Evolutionary conservation across 768 basidiomycete genomes (phyloP).

Genomic region (Collybia sordida): DNA sequence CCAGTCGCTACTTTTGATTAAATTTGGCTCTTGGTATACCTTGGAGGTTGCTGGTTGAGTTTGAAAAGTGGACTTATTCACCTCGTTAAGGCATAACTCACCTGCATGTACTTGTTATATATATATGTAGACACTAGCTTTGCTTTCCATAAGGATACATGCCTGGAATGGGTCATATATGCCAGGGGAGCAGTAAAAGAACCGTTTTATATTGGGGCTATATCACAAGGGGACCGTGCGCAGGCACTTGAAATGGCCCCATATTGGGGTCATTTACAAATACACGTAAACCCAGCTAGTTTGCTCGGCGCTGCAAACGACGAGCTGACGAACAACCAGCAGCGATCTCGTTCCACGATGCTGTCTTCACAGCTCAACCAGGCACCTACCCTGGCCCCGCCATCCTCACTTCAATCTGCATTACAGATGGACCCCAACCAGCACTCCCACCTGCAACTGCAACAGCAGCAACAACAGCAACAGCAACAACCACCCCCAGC

Average conservation of each 20-base stretch:
- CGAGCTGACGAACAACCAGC: slow-evolving; percentile 4
- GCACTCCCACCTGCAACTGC: slow-evolving; percentile 45
- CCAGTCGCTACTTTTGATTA: no score
- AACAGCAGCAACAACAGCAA: slow-evolving; percentile 26
- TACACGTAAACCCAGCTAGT: slow-evolving; percentile 5
- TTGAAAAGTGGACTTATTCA: no score
- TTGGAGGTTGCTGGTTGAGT: no score
- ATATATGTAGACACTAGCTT: no score
- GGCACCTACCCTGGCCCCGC: slow-evolving; percentile 28
- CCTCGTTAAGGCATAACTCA: no score
- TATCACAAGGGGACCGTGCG: slow-evolving; percentile 3
- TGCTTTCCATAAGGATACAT: no score
- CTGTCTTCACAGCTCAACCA: slow-evolving; percentile 33
- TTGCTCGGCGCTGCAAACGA: no score
- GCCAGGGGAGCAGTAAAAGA: no score
- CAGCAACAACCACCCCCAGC: slow-evolving; percentile 24
- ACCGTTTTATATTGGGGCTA: neutral
- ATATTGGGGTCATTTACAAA: slow-evolving; percentile 28
- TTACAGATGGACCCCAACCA: slow-evolving; percentile 71
- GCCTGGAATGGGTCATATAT: no score
- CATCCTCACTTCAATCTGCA: slow-evolving; percentile 57
- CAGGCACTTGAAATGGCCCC: slow-evolving; percentile 10
- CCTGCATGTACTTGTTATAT: no score
- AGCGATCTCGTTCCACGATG: slow-evolving; percentile 27
- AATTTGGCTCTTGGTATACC: no score